Evolutionary conservation across 345 rosid genomes (phyloP), one percentile per base, ranked within the genome.

Genomic region (Pugionium cornutum): DNA sequence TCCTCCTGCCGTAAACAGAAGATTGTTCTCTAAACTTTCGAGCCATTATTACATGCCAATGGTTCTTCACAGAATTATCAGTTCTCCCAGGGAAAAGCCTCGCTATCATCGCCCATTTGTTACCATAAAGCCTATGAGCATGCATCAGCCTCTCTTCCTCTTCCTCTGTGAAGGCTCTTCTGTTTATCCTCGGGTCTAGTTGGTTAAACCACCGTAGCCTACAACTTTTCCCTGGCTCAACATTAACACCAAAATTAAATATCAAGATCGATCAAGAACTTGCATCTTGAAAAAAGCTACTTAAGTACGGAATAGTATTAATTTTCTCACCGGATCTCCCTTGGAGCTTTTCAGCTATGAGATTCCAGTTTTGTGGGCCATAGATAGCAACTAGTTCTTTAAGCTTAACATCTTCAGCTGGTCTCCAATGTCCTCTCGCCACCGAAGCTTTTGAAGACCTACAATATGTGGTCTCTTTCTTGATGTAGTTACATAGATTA

Each of bases 281-380:
- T 5, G 0, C 34, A 50, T 28, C 53, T 42, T 64, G 35, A 4
- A 39, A 4, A 31, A 42, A 4, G 2, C 9, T n/a, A 18, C 18
- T 18, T 53, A 57, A 34, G 2, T n/a, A 58, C 29, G 37, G 1
- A 34, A 9, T 18, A 35, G n/a, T 7, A 32, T 40, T 8, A 39
- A 26, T 2, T 8, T 49, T 41, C 40, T 31, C 73, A 89, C 96
- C 98, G 67, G 97, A 89, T 89, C 98, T 83, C 79, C 97, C 98
- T 49, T 77, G 68, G 46, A 92, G 91, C 77, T 86, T 81, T 69
- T 88, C 85, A 2, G 97, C 94, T 35, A 89, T 87, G 76, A 88
- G 74, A 75, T 92, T 92, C 98, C 98, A 92, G 76, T 89, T 89
- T 79, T 89, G 97, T 52, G 98, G 97, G 7, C 98, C 98, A 50